Conservation (phyloP, 768 basidiomycete species). For the Ephemerocybe angulata region DNA sequence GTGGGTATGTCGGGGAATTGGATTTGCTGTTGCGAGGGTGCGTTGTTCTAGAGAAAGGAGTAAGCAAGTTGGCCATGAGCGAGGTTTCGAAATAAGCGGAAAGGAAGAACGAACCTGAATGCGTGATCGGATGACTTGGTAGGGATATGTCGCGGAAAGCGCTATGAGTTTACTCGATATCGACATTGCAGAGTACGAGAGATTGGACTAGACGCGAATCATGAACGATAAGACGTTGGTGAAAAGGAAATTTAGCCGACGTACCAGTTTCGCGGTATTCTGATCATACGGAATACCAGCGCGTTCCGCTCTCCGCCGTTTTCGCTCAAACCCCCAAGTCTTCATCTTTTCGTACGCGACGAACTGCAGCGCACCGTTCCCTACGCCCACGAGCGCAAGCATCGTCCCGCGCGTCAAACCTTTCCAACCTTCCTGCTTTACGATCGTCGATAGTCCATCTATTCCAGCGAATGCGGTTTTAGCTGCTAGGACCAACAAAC, state of each 20-base stretch:
- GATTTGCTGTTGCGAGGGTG: conserved; percentile 38
- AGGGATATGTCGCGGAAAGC: conserved; percentile 86
- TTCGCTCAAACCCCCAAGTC: conserved; percentile 78
- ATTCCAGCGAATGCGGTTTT: neutral
- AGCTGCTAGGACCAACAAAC: conserved; percentile 1
- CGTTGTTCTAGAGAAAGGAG: conserved; percentile 54
- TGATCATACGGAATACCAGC: conserved; percentile 63
- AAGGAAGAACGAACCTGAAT: conserved; percentile 62
- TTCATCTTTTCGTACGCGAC: conserved; percentile 97
- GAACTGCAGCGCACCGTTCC: conserved; percentile 94
- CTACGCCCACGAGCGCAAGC: conserved; percentile 87
- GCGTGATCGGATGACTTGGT: conserved; percentile 93
- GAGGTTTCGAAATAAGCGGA: neutral
- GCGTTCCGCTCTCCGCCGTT: conserved; percentile 56
- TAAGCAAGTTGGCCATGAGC: neutral
- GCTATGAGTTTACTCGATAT: conserved; percentile 87
- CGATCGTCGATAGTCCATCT: conserved; percentile 71
- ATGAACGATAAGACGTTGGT: neutral
- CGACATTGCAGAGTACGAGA: conserved; percentile 88
- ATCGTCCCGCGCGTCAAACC: conserved; percentile 88
- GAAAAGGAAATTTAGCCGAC: conserved; percentile 19
- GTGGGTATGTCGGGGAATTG: conserved; percentile 82
- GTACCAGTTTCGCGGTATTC: conserved; percentile 82
- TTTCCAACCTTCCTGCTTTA: conserved; percentile 64
- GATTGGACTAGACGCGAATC: conserved; percentile 68